phyloP scores from a whole-genome alignment of 495 filamentous ascomycete genomes.

The Neohortaea acidophila region DNA sequence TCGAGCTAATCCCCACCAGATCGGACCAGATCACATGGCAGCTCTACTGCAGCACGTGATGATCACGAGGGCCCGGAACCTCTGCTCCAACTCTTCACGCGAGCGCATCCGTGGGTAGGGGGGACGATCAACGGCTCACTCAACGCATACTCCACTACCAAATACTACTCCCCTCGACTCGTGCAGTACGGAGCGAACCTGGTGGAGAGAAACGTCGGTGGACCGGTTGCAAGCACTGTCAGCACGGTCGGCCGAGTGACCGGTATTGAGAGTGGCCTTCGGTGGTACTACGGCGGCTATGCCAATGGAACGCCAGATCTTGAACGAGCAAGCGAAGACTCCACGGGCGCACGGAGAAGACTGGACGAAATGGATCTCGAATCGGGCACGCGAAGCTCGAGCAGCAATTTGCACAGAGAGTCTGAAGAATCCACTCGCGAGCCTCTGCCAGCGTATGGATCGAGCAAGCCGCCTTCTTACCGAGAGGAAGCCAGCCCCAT shows the following conservation, averaged over 20 bases:
- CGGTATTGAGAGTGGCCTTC: slow-evolving; percentile 64
- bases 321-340: slow-evolving; percentile 30
- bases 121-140: slow-evolving; percentile 68
- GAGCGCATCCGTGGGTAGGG: slow-evolving; percentile 61
- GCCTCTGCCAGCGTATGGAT: slow-evolving; percentile 65
- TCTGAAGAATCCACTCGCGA: slow-evolving; percentile 44
- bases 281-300: slow-evolving; percentile 46
- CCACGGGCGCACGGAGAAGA: slow-evolving; percentile 46
- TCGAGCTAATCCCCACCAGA: slow-evolving; percentile 38
- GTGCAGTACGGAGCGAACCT: slow-evolving; percentile 64
- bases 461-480: slow-evolving; percentile 55
- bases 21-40: slow-evolving; percentile 1
- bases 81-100: slow-evolving; percentile 62
- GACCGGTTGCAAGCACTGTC: slow-evolving; percentile 67
- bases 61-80: slow-evolving; percentile 43
- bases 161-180: slow-evolving; percentile 75
- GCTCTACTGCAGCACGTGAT: neutral
- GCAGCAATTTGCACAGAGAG: slow-evolving; percentile 8
- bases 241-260: slow-evolving; percentile 66
- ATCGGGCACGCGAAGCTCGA: slow-evolving; percentile 27
- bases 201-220: slow-evolving; percentile 65
- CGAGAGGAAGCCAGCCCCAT: slow-evolving; percentile 31
- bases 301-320: slow-evolving; percentile 21
- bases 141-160: slow-evolving; percentile 64
- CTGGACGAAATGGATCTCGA: slow-evolving; percentile 29